A percentile compares a stretch with the other conserved stretches of the same genome.
phyloP scores from a whole-genome alignment of 495 filamentous ascomycete species.

The Penicillium desertorum region DNA sequence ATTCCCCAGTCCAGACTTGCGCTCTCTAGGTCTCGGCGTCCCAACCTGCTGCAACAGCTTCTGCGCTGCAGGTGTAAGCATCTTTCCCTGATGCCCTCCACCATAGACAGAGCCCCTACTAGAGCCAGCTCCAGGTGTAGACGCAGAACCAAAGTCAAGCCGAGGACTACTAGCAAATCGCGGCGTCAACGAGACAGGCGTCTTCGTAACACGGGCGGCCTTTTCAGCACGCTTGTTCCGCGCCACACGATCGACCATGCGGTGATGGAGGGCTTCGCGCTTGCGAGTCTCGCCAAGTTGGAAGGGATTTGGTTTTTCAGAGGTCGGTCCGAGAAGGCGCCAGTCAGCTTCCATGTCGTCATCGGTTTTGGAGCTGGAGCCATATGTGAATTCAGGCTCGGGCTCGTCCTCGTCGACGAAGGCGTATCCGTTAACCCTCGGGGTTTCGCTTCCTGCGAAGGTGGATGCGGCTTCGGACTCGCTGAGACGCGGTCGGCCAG shows the following conservation, averaged over 20 bases:
- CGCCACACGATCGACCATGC: slow-evolving; percentile 84
- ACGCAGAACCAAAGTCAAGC: slow-evolving; percentile 53
- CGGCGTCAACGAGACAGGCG: slow-evolving; percentile 62
- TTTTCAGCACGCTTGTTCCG: slow-evolving; percentile 66
- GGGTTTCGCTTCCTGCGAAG: slow-evolving; percentile 66
- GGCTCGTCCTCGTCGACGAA: slow-evolving; percentile 86
- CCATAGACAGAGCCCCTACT: slow-evolving; percentile 11
- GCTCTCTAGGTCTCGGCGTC: slow-evolving; percentile 33
- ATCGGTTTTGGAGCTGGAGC: slow-evolving; percentile 15
- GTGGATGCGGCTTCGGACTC: slow-evolving; percentile 64
- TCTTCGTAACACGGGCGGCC: slow-evolving; percentile 47
- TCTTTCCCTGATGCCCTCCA: slow-evolving; percentile 23
- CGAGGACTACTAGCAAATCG: slow-evolving; percentile 75
- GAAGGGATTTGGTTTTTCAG: slow-evolving; percentile 76
- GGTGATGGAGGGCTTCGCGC: slow-evolving; percentile 81
- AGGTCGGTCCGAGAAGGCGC: slow-evolving; percentile 54
- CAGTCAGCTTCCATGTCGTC: slow-evolving; percentile 24
- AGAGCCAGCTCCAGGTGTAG: slow-evolving; percentile 40
- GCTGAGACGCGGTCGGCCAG: slow-evolving; percentile 63
- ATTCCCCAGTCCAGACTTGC: slow-evolving; percentile 48
- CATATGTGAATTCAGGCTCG: slow-evolving; percentile 20
- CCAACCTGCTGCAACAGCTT: slow-evolving; percentile 68
- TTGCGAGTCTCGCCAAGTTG: slow-evolving; percentile 71
- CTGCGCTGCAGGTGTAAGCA: slow-evolving; percentile 72
- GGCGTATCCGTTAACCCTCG: slow-evolving; percentile 85